Conservation (phyloP, 2,329 filamentous ascomycete genomes). For the Clarireedia hainanense region DNA sequence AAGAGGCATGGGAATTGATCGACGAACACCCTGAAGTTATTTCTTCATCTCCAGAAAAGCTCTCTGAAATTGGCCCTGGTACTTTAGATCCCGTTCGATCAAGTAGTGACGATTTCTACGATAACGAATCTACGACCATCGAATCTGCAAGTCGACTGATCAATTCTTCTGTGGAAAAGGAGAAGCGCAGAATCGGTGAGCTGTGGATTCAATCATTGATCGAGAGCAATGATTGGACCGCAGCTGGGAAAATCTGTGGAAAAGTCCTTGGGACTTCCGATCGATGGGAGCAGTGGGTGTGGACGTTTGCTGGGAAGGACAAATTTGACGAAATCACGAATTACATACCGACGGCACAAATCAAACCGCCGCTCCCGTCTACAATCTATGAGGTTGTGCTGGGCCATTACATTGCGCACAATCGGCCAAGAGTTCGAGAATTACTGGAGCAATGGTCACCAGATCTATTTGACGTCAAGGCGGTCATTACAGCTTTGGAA, state of each 20-base stretch:
- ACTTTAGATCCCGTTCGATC: conserved; percentile 31
- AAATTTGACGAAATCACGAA: conserved; percentile 86
- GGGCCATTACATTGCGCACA: conserved; percentile 75
- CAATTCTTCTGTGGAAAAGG: conserved; percentile 66
- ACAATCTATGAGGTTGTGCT: conserved; percentile 85
- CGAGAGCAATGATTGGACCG: conserved; percentile 62
- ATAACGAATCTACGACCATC: conserved; percentile 58
- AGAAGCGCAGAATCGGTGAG: conserved; percentile 87
- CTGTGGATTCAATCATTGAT: conserved; percentile 87
- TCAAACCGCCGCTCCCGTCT: conserved; percentile 70
- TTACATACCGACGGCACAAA: conserved; percentile 69
- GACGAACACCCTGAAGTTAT: conserved; percentile 78
- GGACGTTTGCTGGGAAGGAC: conserved; percentile 77
- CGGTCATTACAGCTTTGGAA: conserved; percentile 70
- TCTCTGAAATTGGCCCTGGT: conserved; percentile 33
- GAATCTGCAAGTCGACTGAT: conserved; percentile 50
- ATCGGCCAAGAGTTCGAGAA: conserved; percentile 68
- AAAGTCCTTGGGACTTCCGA: conserved; percentile 73
- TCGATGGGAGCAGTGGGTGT: conserved; percentile 94
- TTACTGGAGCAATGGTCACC: conserved; percentile 77
- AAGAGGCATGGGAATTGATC: conserved; percentile 81
- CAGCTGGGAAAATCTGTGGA: conserved; percentile 72
- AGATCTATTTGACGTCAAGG: conserved; percentile 73
- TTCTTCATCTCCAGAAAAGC: conserved; percentile 34
- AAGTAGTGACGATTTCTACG: conserved; percentile 59